Conservation (phyloP, 495 filamentous ascomycete genomes). For the Saxophila tyrrhenica region DNA sequence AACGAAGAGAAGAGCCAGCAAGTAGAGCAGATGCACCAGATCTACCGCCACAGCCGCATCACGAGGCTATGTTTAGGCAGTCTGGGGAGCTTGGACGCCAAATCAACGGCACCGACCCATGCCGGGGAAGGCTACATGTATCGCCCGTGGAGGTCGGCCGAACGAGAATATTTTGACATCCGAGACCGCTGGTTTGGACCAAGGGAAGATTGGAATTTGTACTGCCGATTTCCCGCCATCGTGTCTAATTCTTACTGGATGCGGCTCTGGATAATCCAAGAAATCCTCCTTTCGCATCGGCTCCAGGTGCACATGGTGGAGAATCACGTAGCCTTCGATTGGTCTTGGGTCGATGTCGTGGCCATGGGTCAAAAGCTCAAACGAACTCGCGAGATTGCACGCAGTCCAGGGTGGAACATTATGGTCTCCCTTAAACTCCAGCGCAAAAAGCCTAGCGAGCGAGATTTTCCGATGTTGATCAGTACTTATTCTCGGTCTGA, state of each 20-base stretch:
- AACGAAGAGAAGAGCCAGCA: conserved; percentile 20
- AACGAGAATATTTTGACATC: no score
- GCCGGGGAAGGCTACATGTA: no score
- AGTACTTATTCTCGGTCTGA: background rate
- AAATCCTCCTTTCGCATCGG: background rate
- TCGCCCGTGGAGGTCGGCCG: no score
- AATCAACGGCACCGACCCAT: background rate
- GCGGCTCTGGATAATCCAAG: background rate
- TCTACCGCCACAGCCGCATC: conserved; percentile 8
- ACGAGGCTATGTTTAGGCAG: background rate
- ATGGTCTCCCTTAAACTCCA: background rate
- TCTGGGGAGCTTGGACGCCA: background rate
- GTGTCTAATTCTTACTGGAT: background rate
- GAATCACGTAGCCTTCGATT: background rate
- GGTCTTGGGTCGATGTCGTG: background rate
- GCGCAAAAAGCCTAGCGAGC: background rate
- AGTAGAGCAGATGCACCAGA: conserved; percentile 22
- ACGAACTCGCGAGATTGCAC: no score
- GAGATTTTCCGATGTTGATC: background rate
- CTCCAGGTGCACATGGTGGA: background rate
- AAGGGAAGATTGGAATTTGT: no score
- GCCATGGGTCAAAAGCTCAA: background rate
- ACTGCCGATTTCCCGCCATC: no score
- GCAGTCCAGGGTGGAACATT: no score
- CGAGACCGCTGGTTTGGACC: no score